Percentiles rank a stretch among this genome's conserved stretches.
Evolutionary conservation across 2,329 filamentous ascomycete species (phyloP).

Genomic region (Diatrype stigma): DNA sequence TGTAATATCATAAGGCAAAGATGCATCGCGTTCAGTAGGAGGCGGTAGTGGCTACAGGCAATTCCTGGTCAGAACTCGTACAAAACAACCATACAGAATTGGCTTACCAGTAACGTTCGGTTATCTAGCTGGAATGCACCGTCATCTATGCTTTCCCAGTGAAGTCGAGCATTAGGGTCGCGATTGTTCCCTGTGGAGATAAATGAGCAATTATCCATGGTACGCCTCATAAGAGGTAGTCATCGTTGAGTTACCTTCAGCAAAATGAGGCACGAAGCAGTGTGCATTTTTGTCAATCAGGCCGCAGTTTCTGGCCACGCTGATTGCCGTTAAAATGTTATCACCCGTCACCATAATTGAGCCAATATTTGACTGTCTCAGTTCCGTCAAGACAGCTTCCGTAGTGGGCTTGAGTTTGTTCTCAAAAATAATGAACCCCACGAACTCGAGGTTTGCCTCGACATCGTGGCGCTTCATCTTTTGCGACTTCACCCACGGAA

Average conservation of each 20-base stretch:
- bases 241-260: constrained; percentile 54
- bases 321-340: constrained; percentile 95
- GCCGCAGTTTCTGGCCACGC: constrained; percentile 85
- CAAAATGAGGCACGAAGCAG: constrained; percentile 89
- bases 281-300: constrained; percentile 77
- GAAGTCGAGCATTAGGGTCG: constrained; percentile 68
- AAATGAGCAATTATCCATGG: background rate
- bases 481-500: constrained; percentile 91
- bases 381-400: constrained; percentile 73
- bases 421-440: constrained; percentile 97
- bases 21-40: constrained; percentile 70
- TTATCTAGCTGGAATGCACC: constrained; percentile 72
- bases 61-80: constrained; percentile 1
- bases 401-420: constrained; percentile 95
- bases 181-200: constrained; percentile 56
- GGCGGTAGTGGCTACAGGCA: constrained; percentile 60
- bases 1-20: constrained; percentile 77
- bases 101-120: constrained; percentile 63
- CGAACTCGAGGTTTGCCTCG: constrained; percentile 78
- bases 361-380: constrained; percentile 77
- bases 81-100: background rate
- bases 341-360: constrained; percentile 97
- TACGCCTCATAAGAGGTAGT: background rate
- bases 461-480: constrained; percentile 87
- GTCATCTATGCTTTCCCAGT: constrained; percentile 96